phyloP scores from a whole-genome alignment of 179 eudicot species.

The Pouteria campechiana region DNA sequence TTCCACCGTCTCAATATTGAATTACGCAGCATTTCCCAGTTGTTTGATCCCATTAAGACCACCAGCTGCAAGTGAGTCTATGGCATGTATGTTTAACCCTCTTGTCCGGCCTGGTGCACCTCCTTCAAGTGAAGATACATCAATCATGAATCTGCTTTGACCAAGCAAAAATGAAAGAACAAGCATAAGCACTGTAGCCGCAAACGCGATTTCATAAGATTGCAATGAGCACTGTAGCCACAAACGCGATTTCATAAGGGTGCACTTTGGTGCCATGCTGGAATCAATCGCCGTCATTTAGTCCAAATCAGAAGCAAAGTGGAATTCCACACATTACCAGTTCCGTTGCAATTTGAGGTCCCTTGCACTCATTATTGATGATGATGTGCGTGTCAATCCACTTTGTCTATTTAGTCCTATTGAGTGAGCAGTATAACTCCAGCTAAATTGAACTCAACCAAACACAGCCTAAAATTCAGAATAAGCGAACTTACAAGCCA shows the following conservation, averaged over 20 bases:
- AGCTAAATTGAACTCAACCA: neutral
- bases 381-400: too few relatives aligned
- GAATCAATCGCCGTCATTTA: too few relatives aligned
- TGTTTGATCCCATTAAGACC: slow-evolving; percentile 15
- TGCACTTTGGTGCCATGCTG: too few relatives aligned
- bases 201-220: neutral
- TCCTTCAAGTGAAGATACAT: slow-evolving; percentile 59
- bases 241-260: too few relatives aligned
- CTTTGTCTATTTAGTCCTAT: neutral
- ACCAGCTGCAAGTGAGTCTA: slow-evolving; percentile 12
- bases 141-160: slow-evolving; percentile 45
- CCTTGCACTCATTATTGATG: too few relatives aligned
- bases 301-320: too few relatives aligned
- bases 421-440: neutral
- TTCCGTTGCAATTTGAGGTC: too few relatives aligned
- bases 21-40: too few relatives aligned
- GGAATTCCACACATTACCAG: neutral
- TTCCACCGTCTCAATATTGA: too few relatives aligned
- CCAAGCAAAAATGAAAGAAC: neutral
- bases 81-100: slow-evolving; percentile 40
- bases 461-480: neutral
- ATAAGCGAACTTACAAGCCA: slow-evolving; percentile 31
- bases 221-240: too few relatives aligned
- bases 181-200: neutral
- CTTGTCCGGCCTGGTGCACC: slow-evolving; percentile 89